Conservation (phyloP, 2,329 filamentous ascomycete genomes). For the Lomentospora prolificans region DNA sequence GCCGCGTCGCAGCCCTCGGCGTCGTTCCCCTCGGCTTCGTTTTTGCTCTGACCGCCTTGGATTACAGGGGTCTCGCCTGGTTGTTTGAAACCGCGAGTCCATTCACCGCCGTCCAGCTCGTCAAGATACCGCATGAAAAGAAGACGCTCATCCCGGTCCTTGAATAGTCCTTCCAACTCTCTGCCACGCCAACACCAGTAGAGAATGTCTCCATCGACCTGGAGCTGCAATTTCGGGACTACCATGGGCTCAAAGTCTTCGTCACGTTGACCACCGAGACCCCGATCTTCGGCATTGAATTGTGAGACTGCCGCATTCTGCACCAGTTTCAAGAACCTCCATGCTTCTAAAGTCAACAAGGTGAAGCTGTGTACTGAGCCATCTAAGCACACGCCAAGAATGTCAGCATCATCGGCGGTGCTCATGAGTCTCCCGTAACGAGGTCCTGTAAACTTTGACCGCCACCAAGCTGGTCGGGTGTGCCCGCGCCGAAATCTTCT, state of each 20-base stretch:
- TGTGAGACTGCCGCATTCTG: conserved; percentile 51
- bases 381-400: conserved; percentile 58
- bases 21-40: no score
- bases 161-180: conserved; percentile 32
- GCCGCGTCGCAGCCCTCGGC: no score
- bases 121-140: conserved; percentile 40
- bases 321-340: conserved; percentile 61
- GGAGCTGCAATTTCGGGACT: conserved; percentile 35
- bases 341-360: conserved; percentile 51
- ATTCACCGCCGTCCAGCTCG: conserved; percentile 34
- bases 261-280: not conserved
- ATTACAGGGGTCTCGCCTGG: not conserved
- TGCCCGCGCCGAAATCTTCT: conserved; percentile 43
- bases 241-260: not conserved
- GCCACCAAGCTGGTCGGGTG: conserved; percentile 43
- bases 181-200: conserved; percentile 39
- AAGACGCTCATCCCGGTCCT: conserved; percentile 20
- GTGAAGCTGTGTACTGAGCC: conserved; percentile 63
- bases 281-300: not conserved
- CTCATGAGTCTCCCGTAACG: conserved; percentile 34
- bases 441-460: conserved; percentile 19
- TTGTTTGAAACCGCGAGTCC: conserved; percentile 19
- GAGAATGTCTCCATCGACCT: conserved; percentile 60
- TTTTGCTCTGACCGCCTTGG: not conserved
- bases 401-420: conserved; percentile 35